Base-by-base conservation (phyloP, 257 asterid genomes). In the Penstemon barbatus region DNA sequence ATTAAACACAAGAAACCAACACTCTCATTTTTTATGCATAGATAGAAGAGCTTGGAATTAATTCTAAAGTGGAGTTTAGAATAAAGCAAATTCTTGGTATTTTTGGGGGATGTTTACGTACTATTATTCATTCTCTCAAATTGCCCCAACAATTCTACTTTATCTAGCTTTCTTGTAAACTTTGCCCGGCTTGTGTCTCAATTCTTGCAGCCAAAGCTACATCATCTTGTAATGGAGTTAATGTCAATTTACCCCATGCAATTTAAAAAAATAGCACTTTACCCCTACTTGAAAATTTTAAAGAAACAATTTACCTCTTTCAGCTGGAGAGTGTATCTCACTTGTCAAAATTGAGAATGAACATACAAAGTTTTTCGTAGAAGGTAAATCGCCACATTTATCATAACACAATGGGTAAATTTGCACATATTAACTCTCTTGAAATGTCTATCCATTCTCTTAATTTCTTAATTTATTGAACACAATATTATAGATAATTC, bases 1-100 rank as follows among this genome's bases (percentile, higher is more conserved):
- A 86, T 71, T 74, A 46, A 89, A 89, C 87, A 76, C 84, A 81
- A 90, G 82, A 77, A 82, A 82, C 87, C 92, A 84, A 76, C 82
- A 79, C 81, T 65, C 53, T 66, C 71, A 65, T 89, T 87, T 78
- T 78, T 71, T 44, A 66, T 76, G 83, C 85, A 79, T 82, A 70
- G 86, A 80, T 73, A 64, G 70, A 75, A 77, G 93, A 78, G 88
- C 88, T 80, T 80, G 79, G 83, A 76, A 89, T 79, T 71, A 76
- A 89, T 79, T 71, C 74, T 80, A 87, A 89, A 87, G 95, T 67
- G 80, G 40, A 72, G 73, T 65, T 72, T 61, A 53, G 70, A 75
- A 77, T 81, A 89, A 87, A 87, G 95, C 86, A 87, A 75, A 42
- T 74, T 58, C 77, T 75, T 79, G 78, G 79, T 59, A 57, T 74